Conservation (phyloP, 2,329 filamentous ascomycete species). For the Dryadomyces quercus-mongolicae region DNA sequence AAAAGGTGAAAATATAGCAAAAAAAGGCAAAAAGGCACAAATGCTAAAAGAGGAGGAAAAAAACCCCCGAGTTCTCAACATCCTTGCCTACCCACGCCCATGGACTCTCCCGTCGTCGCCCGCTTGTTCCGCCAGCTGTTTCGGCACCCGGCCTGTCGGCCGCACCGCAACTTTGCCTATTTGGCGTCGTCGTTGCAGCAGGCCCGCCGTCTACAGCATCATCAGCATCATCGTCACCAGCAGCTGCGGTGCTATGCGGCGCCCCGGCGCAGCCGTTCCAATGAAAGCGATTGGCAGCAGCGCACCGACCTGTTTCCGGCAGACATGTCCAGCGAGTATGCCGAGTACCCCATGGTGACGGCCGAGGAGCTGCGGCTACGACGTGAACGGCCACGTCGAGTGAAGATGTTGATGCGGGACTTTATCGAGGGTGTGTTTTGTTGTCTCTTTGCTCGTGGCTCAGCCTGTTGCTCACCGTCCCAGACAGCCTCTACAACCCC, state of each 20-base stretch:
- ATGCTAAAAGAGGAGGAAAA: neutral
- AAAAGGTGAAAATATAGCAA: neutral
- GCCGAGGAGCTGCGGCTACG: slow-evolving; percentile 62
- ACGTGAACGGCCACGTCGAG: slow-evolving; percentile 66
- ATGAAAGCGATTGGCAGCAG: slow-evolving; percentile 77
- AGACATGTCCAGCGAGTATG: slow-evolving; percentile 72
- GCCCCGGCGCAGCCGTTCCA: slow-evolving; percentile 14
- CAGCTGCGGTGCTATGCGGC: slow-evolving; percentile 15
- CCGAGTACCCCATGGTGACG: slow-evolving; percentile 72
- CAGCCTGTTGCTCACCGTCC: neutral
- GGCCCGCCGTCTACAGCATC: slow-evolving; percentile 19
- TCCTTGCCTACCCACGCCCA: slow-evolving; percentile 2
- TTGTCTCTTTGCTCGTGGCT: slow-evolving; percentile 4
- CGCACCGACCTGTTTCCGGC: slow-evolving; percentile 60
- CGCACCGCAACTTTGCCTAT: slow-evolving; percentile 29
- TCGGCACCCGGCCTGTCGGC: slow-evolving; percentile 55
- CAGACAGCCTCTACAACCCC: slow-evolving; percentile 89
- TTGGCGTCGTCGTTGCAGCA: slow-evolving; percentile 26
- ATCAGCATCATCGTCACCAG: slow-evolving; percentile 19
- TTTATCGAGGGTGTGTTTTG: slow-evolving; percentile 72
- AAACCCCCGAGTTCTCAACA: neutral
- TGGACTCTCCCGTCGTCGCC: slow-evolving; percentile 18
- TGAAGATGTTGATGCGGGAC: slow-evolving; percentile 95
- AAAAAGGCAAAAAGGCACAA: too few relatives aligned
- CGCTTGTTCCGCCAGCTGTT: slow-evolving; percentile 81